Conservation (phyloP, 2,329 filamentous ascomycete species). For the Mycogone perniciosa region DNA sequence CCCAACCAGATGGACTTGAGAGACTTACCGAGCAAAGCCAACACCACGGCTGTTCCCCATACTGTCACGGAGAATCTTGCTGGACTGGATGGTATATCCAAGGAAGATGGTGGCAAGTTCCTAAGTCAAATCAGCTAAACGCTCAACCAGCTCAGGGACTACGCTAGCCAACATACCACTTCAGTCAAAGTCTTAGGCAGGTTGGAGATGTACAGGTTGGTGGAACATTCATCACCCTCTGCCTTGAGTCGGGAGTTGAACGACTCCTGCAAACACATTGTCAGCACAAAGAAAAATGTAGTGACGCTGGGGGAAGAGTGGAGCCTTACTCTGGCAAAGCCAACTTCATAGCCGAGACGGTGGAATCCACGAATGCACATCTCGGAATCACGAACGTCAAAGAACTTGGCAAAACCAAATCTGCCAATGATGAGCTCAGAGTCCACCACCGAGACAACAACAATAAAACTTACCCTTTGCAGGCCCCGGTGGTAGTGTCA, state of each 20-base stretch:
- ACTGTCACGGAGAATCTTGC: constrained; percentile 88
- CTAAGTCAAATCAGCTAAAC: constrained; percentile 30
- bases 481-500: constrained; percentile 84
- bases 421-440: constrained; percentile 40
- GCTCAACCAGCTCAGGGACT: not conserved
- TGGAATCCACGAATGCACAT: constrained; percentile 95
- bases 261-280: constrained; percentile 60
- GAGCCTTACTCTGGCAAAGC: constrained; percentile 75
- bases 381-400: constrained; percentile 79
- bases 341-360: constrained; percentile 91
- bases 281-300: not conserved
- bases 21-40: constrained; percentile 82
- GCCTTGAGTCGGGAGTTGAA: constrained; percentile 98
- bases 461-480: constrained; percentile 71
- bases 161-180: constrained; percentile 52
- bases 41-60: constrained; percentile 93
- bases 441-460: not conserved
- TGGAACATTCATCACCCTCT: constrained; percentile 80
- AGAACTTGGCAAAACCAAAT: constrained; percentile 97
- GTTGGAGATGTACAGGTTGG: constrained; percentile 97
- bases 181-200: constrained; percentile 89
- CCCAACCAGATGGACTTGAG: not conserved
- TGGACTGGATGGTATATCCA: constrained; percentile 79
- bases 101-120: constrained; percentile 73
- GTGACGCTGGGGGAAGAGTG: not conserved